Percentiles rank a stretch among this genome's conserved stretches.
These are phyloP conservation scores for Fusarium sp. DNA, from an alignment of 2,329 filamentous ascomycete species.

Conservation along the genomic window DNA sequence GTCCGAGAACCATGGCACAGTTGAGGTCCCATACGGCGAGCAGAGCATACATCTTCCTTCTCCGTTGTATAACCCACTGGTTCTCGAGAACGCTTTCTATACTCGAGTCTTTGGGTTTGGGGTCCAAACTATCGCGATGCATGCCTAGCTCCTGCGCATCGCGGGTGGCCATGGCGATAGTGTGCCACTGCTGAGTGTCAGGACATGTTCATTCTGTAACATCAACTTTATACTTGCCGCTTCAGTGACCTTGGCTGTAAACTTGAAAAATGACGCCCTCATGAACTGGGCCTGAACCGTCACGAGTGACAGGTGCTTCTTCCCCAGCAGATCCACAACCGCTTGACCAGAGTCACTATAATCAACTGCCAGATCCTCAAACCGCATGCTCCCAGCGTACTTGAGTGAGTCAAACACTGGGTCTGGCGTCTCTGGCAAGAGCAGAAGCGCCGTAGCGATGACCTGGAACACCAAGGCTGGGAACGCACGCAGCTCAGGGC, in stretches of 20 bases:
- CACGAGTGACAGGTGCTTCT: constrained; percentile 66
- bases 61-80: constrained; percentile 68
- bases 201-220: neutral
- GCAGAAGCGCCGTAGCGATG: constrained; percentile 65
- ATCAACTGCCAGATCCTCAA: constrained; percentile 70
- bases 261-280: constrained; percentile 69
- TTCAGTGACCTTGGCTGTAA: constrained; percentile 69
- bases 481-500: constrained; percentile 66
- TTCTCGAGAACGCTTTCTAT: constrained; percentile 65
- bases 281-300: constrained; percentile 70
- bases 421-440: constrained; percentile 61
- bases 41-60: constrained; percentile 68
- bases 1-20: constrained; percentile 65
- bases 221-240: constrained; percentile 51
- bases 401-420: constrained; percentile 67
- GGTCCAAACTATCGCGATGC: constrained; percentile 66
- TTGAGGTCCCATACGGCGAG: constrained; percentile 66
- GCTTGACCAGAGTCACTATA: constrained; percentile 70
- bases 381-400: constrained; percentile 69
- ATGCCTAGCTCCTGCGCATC: constrained; percentile 74
- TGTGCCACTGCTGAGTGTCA: constrained; percentile 61
- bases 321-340: constrained; percentile 67
- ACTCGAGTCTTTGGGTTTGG: constrained; percentile 59
- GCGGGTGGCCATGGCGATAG: constrained; percentile 67
- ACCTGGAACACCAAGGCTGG: constrained; percentile 72